These are phyloP conservation scores for Trichoderma afroharzianum DNA, from an alignment of 2,329 filamentous ascomycete genomes.

Conservation along the genomic window DNA sequence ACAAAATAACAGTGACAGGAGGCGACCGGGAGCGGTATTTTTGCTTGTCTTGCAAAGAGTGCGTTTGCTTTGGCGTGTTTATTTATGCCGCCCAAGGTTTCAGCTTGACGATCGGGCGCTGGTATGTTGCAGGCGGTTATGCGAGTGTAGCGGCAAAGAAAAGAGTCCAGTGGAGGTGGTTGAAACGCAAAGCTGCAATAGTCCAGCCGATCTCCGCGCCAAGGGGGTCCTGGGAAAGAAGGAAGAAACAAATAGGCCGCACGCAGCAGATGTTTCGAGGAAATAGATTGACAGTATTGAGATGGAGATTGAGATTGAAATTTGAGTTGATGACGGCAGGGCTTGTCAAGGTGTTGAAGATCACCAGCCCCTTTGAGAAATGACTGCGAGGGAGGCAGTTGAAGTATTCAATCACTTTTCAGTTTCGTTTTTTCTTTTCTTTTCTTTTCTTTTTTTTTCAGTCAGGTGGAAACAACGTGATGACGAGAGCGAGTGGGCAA, in stretches of 20 bases:
- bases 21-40: not conserved
- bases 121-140: not conserved
- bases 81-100: conserved; percentile 5
- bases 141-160: not conserved
- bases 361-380: conserved; percentile 13
- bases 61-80: conserved; percentile 2
- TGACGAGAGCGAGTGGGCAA: not conserved
- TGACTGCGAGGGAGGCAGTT: conserved; percentile 10
- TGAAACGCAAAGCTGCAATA: conserved; percentile 7
- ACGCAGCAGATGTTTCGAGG: not conserved
- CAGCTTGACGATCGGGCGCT: conserved; percentile 1
- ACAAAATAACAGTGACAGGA: not conserved
- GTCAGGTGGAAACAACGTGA: not conserved
- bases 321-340: not conserved
- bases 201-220: conserved; percentile 11
- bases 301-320: not conserved
- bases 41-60: not conserved
- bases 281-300: not conserved
- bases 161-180: not conserved
- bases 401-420: not conserved
- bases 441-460: not conserved
- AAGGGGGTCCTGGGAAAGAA: not conserved
- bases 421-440: not conserved
- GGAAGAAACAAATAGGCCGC: not conserved
- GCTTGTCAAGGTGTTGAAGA: not conserved